Evolutionary conservation across 2,329 filamentous ascomycete genomes (phyloP).

Genomic region (Diaporthe velutina): DNA sequence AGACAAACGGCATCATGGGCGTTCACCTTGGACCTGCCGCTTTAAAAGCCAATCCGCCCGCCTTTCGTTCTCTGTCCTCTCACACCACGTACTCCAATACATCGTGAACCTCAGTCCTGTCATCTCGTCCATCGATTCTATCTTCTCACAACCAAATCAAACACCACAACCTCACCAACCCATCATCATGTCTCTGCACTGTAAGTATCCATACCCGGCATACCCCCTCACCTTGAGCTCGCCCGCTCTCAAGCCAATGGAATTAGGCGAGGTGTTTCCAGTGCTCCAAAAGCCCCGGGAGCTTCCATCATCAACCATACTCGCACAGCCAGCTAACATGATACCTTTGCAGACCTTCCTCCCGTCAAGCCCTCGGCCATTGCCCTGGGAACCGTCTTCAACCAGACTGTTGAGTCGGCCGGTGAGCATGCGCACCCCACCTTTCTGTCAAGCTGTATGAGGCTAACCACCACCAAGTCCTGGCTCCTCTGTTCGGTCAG

Average conservation of each 20-base stretch:
- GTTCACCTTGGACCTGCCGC: conserved; percentile 14
- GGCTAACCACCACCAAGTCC: conserved; percentile 58
- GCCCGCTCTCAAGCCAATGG: neutral
- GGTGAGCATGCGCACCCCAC: conserved; percentile 37
- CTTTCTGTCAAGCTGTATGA: neutral
- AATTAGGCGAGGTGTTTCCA: neutral
- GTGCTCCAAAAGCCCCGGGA: neutral
- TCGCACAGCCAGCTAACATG: conserved; percentile 29
- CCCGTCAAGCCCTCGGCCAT: conserved; percentile 98
- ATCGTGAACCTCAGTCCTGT: conserved; percentile 15
- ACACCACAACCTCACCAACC: conserved; percentile 28
- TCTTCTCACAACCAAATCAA: neutral
- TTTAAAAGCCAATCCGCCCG: conserved; percentile 32
- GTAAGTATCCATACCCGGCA: conserved; percentile 53
- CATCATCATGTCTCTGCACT: conserved; percentile 69
- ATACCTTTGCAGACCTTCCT: conserved; percentile 63
- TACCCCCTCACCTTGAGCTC: neutral
- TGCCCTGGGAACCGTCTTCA: conserved; percentile 95
- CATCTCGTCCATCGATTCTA: neutral
- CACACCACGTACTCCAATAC: neutral
- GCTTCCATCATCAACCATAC: conserved; percentile 4
- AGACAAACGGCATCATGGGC: conserved; percentile 36
- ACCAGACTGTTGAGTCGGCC: conserved; percentile 65
- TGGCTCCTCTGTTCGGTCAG: conserved; percentile 91
- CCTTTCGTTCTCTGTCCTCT: neutral